Base-by-base conservation (phyloP, 192 early-diverging fungal genomes). In the Spizellomyces punctatus region DNA sequence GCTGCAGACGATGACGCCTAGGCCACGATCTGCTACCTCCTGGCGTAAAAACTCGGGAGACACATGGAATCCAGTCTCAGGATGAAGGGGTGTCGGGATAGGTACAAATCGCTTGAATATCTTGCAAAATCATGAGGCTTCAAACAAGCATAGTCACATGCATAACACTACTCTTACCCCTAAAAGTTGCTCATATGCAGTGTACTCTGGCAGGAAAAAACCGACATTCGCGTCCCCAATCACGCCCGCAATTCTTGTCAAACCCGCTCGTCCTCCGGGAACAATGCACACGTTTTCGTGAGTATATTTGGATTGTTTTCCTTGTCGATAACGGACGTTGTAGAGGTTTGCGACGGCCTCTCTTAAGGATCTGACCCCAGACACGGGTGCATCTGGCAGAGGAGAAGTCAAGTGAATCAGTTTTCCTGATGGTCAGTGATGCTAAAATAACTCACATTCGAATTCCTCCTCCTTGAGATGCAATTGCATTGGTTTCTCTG, bases 211-310 rank as follows among this genome's bases (percentile, higher is more conserved):
- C 50, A 86, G 69, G 65, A 86, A 86, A 54, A 85, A 85, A 4
- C 85, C 85, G 12, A 86, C 85, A 50, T 85, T 78, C 2, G 82
- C 70, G 59, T 86, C 78, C 0, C 81, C 83, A 17, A 86, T 78
- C 6, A 69, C 79, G 6, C 79, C 73, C 14, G 83, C 85, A 6
- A 86, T 82, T 5, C 85, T 66, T 4, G 85, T 86, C 65, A 86
- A 66, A 14, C 83, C 85, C 10, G 85, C 85, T 42, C 85, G 73
- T 45, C 85, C 85, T 63, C 85, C 85, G 8, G 85, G 85, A n/a
- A 83, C 81, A 56, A 86, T 79, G 46, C 85, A 86, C 3, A 85
- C 83, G 64, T 86, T 86, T 63, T 83, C 77, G 50, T 65, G 71
- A 19, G 83, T 85, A 49, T 86, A 86, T 63, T 85, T 75, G 8